Evolutionary conservation across 2,329 filamentous ascomycete genomes (phyloP), one percentile per base, ranked within the genome.

Genomic region (Pseudofabraea citricarpa): DNA sequence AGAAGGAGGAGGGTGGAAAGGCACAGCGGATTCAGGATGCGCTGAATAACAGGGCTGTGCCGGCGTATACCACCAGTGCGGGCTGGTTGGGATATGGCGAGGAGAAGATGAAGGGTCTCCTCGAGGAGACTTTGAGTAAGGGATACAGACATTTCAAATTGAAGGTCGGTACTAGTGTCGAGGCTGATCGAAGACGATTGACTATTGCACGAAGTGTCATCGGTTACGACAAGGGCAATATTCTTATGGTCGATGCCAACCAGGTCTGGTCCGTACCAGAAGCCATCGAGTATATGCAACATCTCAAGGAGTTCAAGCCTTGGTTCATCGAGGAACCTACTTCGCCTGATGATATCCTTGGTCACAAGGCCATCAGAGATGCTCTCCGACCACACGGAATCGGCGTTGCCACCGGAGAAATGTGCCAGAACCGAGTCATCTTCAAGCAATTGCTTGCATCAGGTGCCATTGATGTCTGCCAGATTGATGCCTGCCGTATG

Each of bases 321-420:
- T 91, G 87, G 85, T 94, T 94, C 69, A 94, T 94, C 60, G 89
- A 94, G 69, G 89, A 95, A 74, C 89, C 89, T 2, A 95, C 89
- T 9, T 87, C 81, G 21, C 89, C 89, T 12, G 89, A 94, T 60
- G 89, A 94, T 63, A 81, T 94, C 44, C 80, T 90, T 45, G 89
- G 89, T 45, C 89, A 95, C 74, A 86, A 85, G 59, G 83, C 86
- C 2, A 81, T 94, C 55, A 80, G 86, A 42, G 83, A 90, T 48
- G 88, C 88, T 2, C 79, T 95, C 16, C 74, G 75, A 56, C 80
- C 84, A 1, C 72, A 79, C 58, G 78, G 77, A 45, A 87, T 95
- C 56, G 87, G 87, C 47, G 89, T 94, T 3, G 89, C 89, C 6
- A 94, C 89, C 0, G 89, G 89, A 50, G 89, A 95, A 70, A 94